Conservation (phyloP, 495 filamentous ascomycete species). For the Penicillium odoratum region DNA sequence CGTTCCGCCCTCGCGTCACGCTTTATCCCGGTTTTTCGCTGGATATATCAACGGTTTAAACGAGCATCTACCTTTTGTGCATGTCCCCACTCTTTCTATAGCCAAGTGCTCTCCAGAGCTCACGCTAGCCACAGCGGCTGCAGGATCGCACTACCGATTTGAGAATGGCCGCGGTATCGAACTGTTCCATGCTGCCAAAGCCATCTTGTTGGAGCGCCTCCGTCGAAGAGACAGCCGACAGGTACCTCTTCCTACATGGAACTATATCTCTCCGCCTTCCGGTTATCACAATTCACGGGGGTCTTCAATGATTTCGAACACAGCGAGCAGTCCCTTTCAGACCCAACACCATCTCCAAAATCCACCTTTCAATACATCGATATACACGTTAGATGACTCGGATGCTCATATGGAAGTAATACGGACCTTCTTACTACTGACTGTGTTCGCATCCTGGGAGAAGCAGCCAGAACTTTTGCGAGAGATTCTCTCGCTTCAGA, state of each 20-base stretch:
- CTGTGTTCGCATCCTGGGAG: slow-evolving; percentile 55
- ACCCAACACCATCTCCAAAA: slow-evolving; percentile 30
- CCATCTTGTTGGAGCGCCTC: slow-evolving; percentile 47
- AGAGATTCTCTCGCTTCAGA: slow-evolving; percentile 51
- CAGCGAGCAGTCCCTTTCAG: slow-evolving; percentile 43
- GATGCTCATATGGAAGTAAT: slow-evolving; percentile 54
- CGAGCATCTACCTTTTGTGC: slow-evolving; percentile 52
- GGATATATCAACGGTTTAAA: slow-evolving; percentile 52
- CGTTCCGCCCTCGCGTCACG: slow-evolving; percentile 53
- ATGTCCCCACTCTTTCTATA: slow-evolving; percentile 49
- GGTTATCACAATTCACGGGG: slow-evolving; percentile 42
- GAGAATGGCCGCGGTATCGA: slow-evolving; percentile 66
- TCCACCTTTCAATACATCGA: slow-evolving; percentile 33
- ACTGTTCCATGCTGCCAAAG: slow-evolving; percentile 65
- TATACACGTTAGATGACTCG: slow-evolving; percentile 44
- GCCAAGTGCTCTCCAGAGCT: slow-evolving; percentile 47
- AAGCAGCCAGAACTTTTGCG: slow-evolving; percentile 49
- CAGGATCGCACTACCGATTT: slow-evolving; percentile 58
- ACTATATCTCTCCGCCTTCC: slow-evolving; percentile 41
- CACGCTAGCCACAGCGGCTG: slow-evolving; percentile 48
- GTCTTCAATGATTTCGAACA: slow-evolving; percentile 41
- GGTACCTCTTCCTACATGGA: slow-evolving; percentile 45
- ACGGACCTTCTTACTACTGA: slow-evolving; percentile 48
- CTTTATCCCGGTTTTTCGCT: slow-evolving; percentile 48
- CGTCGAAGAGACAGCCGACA: slow-evolving; percentile 48